Base-by-base conservation (phyloP, 2,329 filamentous ascomycete species). In the Hortaea sp. region DNA sequence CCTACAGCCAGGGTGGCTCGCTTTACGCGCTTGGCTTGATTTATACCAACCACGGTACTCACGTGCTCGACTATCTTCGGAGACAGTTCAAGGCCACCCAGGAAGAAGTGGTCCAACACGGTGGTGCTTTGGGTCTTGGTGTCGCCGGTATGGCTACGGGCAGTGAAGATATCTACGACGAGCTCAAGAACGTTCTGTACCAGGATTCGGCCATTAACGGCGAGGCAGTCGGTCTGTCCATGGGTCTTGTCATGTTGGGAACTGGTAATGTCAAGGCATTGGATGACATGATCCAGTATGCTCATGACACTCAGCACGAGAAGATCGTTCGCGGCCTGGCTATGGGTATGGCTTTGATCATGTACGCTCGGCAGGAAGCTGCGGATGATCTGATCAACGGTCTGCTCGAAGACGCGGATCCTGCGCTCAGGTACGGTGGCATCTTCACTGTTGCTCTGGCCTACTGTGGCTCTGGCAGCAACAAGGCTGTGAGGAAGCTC, bases 371-470 rank as follows among this genome's bases (percentile, higher is more conserved):
- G 49, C 89, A 97, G 69, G 92, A 98, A 67, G 84, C 84, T 53
- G 92, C 92, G 9, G 92, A 98, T 66, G 85, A 92, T 61, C 78
- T 97, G 57, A 94, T 98, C 55, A 90, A 94, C 62, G 88, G 87
- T 41, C 81, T 98, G 1, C 77, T 98, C 32, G 88, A 88, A 53
- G 92, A 98, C 57, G 86, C 92, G 1, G 90, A 98, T 63, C 88
- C 92, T 56, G 90, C 88, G 6, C 75, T 98, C 50, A 82, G 92
- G 55, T 98, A 98, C 57, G 92, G 92, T 64, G 92, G 92, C 72
- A 95, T 98, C 66, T 88, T 98, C 81, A 95, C 92, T n/a, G 87
- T 98, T 48, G 92, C 92, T 43, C 75, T 98, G 63, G 92, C 92
- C 12, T 98, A 98, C 71, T 95, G 90, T 63, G 92, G 92, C 48